These are phyloP conservation scores for Nannochloropsis granulata DNA, from an alignment of 108 stramenopile species.

Conservation along the genomic window DNA sequence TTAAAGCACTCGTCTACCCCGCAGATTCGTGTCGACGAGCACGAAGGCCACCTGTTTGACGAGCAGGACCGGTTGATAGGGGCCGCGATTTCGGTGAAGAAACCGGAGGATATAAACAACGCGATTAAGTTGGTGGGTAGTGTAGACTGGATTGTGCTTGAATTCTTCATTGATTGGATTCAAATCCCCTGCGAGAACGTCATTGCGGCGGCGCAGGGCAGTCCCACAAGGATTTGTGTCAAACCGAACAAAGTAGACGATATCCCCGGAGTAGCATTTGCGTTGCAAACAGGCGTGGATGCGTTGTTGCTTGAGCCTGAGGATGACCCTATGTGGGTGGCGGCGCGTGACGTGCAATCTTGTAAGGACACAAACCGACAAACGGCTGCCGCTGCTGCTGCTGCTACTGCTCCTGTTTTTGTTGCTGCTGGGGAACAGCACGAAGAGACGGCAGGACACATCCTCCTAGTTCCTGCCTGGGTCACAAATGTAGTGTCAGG, in stretches of 20 bases:
- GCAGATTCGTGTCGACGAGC: neutral
- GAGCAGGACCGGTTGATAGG: neutral
- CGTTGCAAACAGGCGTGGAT: conserved; percentile 18
- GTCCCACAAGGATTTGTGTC: conserved; percentile 9
- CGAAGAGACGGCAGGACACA: neutral
- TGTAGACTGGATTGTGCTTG: conserved; percentile 14
- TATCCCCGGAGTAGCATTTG: conserved; percentile 20
- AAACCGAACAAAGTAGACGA: neutral
- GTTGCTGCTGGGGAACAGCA: neutral
- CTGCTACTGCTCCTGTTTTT: neutral
- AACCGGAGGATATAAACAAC: neutral
- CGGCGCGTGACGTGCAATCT: neutral
- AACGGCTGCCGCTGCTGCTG: neutral
- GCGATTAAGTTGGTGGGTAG: conserved; percentile 14
- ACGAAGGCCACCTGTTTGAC: neutral
- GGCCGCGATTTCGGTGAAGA: neutral
- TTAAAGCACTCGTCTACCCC: too few relatives aligned
- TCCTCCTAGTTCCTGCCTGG: neutral
- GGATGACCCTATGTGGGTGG: neutral
- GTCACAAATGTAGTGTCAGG: neutral
- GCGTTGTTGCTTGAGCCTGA: conserved; percentile 3
- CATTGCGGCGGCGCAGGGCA: conserved; percentile 11
- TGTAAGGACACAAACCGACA: neutral
- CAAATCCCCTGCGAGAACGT: conserved; percentile 29
- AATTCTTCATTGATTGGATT: conserved; percentile 19